These are phyloP conservation scores for Pittosporum tobira DNA, from an alignment of 129 eudicot species.

Conservation along the genomic window DNA sequence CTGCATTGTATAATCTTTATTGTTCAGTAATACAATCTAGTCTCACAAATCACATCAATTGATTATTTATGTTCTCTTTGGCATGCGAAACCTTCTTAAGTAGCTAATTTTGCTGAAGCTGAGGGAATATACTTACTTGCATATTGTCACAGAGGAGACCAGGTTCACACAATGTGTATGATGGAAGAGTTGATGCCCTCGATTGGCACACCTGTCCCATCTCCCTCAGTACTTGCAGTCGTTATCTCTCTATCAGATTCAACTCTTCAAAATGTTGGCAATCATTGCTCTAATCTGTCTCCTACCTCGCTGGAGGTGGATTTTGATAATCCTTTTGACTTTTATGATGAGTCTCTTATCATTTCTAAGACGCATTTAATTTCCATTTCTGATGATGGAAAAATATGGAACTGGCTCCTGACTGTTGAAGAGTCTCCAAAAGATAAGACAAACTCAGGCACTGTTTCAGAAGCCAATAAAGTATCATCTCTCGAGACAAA, in stretches of 20 bases:
- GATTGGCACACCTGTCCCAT: slow-evolving; percentile 65
- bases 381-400: slow-evolving; percentile 95
- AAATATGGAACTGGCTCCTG: slow-evolving; percentile 90
- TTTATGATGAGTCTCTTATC: slow-evolving; percentile 51
- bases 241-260: slow-evolving; percentile 65
- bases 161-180: slow-evolving; percentile 63
- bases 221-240: slow-evolving; percentile 77
- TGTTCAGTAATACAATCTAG: not conserved
- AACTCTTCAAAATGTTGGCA: slow-evolving; percentile 58
- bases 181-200: slow-evolving; percentile 90
- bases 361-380: slow-evolving; percentile 63
- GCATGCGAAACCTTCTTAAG: slow-evolving; percentile 9
- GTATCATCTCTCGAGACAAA: slow-evolving; percentile 26
- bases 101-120: slow-evolving; percentile 8
- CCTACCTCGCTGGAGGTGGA: slow-evolving; percentile 37
- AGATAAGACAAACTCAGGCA: slow-evolving; percentile 19
- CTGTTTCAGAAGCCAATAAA: slow-evolving; percentile 23
- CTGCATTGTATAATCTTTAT: not conserved
- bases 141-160: slow-evolving; percentile 67
- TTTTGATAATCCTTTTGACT: slow-evolving; percentile 75
- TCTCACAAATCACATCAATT: not conserved
- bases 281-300: slow-evolving; percentile 44
- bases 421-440: slow-evolving; percentile 61
- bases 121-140: slow-evolving; percentile 26
- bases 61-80: not conserved